Evolutionary conservation across 208 protist genomes (phyloP), one percentile per base, ranked within the genome.

Genomic region (Leishmania braziliensis): DNA sequence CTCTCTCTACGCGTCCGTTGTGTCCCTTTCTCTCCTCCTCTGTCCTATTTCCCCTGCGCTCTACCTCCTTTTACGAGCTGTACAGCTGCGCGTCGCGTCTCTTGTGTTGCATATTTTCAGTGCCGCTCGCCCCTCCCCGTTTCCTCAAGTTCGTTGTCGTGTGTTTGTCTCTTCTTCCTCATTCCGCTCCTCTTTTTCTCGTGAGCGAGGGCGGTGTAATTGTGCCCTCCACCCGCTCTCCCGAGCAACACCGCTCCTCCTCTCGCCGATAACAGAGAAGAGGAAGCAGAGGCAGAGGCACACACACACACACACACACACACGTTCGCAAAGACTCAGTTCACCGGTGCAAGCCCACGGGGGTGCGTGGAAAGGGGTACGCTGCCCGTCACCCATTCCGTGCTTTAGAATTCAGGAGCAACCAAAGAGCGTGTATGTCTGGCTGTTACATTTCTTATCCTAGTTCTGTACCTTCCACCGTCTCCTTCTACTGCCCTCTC

Each of bases 11-110:
- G 10, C 29, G 53, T 26, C 70, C 10, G 26, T 54, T 16, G 39
- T 69, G 26, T 79, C 48, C 48, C 39, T 72, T 77, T 68, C 29
- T 69, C 43, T 66, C 74, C 46, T 68, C 50, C 75, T 36, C 2
- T 54, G 36, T 3, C 46, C 29, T 48, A 10, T 50, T 76, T 14
- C 69, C 18, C 58, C 26, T 18, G 26, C 23, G 58, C 58, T 6
- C 58, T 29, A 26, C 14, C 54, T 9, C 58, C 58, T 14, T 29
- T 10, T 23, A 14, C 58, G 10, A n/a, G 43, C 4, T 29, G 26
- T 33, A 63, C 58, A 14, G 26, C 58, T 33, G 58, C 58, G 26
- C 58, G 29, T 63, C 1, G 26, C 26, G 43, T 46, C 43, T 29
- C 29, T 29, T 33, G 23, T 9, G 58, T 12, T 63, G 23, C n/a